A percentile compares a stretch with the other conserved stretches of the same genome.
These are phyloP conservation scores for Trichoderma citrinoviride DNA, from an alignment of 2,329 filamentous ascomycete genomes.

Conservation along the genomic window DNA sequence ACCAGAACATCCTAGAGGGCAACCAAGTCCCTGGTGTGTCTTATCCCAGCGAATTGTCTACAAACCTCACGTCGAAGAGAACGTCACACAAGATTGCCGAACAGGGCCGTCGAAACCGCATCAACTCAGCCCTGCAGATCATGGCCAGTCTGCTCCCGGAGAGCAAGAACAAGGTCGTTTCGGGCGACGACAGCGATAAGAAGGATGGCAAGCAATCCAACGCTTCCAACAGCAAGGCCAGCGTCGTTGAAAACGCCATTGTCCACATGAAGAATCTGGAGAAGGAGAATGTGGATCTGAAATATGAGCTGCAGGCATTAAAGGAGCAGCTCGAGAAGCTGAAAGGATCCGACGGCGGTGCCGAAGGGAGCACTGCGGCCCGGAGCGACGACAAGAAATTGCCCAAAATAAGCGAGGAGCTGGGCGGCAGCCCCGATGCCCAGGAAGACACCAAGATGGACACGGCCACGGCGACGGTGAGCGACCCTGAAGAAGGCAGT, in stretches of 20 bases:
- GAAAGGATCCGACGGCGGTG: slow-evolving; percentile 19
- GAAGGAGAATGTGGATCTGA: slow-evolving; percentile 66
- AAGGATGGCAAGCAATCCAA: slow-evolving; percentile 48
- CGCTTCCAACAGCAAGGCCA: slow-evolving; percentile 84
- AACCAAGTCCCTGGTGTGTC: slow-evolving; percentile 85
- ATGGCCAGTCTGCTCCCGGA: slow-evolving; percentile 83
- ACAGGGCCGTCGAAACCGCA: slow-evolving; percentile 90
- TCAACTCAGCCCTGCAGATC: slow-evolving; percentile 89
- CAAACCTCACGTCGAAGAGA: slow-evolving; percentile 91
- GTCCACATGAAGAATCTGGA: slow-evolving; percentile 88
- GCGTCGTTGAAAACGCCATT: slow-evolving; percentile 95
- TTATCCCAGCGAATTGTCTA: slow-evolving; percentile 87
- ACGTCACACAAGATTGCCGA: slow-evolving; percentile 98
- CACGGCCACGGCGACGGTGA: neutral
- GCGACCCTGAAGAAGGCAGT: neutral
- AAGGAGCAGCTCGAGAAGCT: slow-evolving; percentile 35
- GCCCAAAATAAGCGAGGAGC: slow-evolving; percentile 4
- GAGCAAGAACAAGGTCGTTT: slow-evolving; percentile 39
- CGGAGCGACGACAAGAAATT: neutral
- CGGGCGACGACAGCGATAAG: slow-evolving; percentile 46
- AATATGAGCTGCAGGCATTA: slow-evolving; percentile 53
- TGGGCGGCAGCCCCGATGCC: neutral
- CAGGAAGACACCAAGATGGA: slow-evolving; percentile 1
- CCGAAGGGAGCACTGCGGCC: neutral
- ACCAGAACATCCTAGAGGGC: slow-evolving; percentile 94